Percentiles rank a stretch among this genome's conserved stretches.
phyloP scores from a whole-genome alignment of 2,329 filamentous ascomycete species.

The Paecilomyces formosus region DNA sequence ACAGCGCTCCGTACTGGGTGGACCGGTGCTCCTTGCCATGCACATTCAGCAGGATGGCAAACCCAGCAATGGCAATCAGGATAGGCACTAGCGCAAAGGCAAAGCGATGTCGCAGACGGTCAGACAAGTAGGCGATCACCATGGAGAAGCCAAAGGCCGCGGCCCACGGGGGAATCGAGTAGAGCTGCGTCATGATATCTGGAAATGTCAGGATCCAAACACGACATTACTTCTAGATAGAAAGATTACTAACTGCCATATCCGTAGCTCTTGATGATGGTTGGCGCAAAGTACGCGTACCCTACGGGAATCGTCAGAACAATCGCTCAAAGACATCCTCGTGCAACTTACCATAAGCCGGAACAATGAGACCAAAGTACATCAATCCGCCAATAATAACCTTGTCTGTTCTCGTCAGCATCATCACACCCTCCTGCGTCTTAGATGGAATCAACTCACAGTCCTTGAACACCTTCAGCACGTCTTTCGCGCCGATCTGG shows the following conservation, averaged over 20 bases:
- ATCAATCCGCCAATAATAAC: constrained; percentile 68
- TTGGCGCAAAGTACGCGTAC: constrained; percentile 70
- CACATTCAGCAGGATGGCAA: constrained; percentile 64
- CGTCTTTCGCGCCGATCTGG: constrained; percentile 52
- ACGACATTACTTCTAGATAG: background rate
- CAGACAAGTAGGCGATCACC: constrained; percentile 63
- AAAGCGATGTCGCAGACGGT: constrained; percentile 66
- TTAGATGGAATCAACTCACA: constrained; percentile 27
- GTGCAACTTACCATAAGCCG: constrained; percentile 52
- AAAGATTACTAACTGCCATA: constrained; percentile 40
- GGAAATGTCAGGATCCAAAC: background rate
- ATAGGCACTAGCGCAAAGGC: constrained; percentile 64
- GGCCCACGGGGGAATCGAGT: constrained; percentile 54
- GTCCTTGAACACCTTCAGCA: constrained; percentile 61
- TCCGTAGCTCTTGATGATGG: constrained; percentile 61
- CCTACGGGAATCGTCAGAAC: constrained; percentile 18
- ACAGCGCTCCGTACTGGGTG: constrained; percentile 71
- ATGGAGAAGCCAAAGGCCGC: constrained; percentile 75
- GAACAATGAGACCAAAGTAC: constrained; percentile 74
- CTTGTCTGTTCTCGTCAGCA: constrained; percentile 38
- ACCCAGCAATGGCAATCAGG: constrained; percentile 62
- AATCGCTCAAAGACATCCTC: background rate
- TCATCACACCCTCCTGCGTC: background rate
- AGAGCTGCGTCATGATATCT: constrained; percentile 45
- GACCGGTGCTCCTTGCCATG: constrained; percentile 52